These are phyloP conservation scores for Trematosphaeria pertusa DNA, from an alignment of 2,329 filamentous ascomycete genomes.

Conservation along the genomic window DNA sequence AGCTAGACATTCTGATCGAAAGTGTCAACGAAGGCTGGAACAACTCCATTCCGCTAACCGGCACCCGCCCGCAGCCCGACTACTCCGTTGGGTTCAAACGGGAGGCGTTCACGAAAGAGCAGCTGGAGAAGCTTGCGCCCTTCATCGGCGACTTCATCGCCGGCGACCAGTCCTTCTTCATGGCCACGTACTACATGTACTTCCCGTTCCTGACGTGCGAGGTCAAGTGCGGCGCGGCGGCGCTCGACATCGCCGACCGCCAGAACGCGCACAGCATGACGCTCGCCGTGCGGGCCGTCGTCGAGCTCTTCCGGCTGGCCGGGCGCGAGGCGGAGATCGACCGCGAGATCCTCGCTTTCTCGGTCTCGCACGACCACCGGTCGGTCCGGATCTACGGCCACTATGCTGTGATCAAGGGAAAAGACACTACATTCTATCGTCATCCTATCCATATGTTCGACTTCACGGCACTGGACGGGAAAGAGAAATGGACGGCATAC, in stretches of 20 bases:
- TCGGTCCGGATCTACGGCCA: conserved; percentile 25
- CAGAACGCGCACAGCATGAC: conserved; percentile 33
- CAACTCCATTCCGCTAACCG: conserved; percentile 47
- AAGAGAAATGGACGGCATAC: conserved; percentile 24
- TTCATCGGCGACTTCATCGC: conserved; percentile 31
- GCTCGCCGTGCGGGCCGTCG: conserved; percentile 21
- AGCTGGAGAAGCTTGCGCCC: conserved; percentile 50
- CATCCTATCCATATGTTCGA: conserved; percentile 16
- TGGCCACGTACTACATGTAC: too few species aligned
- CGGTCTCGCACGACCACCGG: conserved; percentile 25
- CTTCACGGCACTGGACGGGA: conserved; percentile 14
- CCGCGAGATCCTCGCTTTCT: conserved; percentile 26
- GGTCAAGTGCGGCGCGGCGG: conserved; percentile 53
- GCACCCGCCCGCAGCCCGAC: conserved; percentile 52
- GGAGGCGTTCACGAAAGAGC: conserved; percentile 52
- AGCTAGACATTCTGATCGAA: conserved; percentile 47
- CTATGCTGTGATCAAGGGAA: conserved; percentile 23
- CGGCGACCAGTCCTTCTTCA: conserved; percentile 53
- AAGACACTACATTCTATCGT: conserved; percentile 19
- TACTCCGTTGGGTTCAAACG: conserved; percentile 53
- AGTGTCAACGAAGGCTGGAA: conserved; percentile 55
- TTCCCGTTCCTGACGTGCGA: conserved; percentile 60
- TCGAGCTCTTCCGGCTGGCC: conserved; percentile 27
- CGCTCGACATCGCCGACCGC: conserved; percentile 37
- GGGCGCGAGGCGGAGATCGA: conserved; percentile 23